Percentiles rank a stretch among this genome's conserved stretches.
These are phyloP conservation scores for Beauveria scarabaeidicola DNA, from an alignment of 2,329 filamentous ascomycete genomes.

Conservation along the genomic window DNA sequence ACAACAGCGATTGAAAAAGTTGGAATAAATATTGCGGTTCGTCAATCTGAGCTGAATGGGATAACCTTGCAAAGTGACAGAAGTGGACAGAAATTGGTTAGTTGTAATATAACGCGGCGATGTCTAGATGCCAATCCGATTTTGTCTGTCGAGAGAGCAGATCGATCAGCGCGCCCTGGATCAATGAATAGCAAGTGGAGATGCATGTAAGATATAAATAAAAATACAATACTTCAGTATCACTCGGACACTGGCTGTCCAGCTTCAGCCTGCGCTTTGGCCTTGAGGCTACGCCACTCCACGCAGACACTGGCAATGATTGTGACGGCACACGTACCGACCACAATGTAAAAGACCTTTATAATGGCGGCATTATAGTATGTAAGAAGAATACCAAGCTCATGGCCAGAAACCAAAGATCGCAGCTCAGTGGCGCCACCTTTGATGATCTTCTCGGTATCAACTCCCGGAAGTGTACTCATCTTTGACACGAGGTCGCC, in stretches of 20 bases:
- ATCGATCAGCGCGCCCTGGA: too few relatives aligned
- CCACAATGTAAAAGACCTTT: constrained; percentile 27
- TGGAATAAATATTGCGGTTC: not conserved
- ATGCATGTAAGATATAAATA: too few relatives aligned
- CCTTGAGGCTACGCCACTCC: constrained; percentile 45
- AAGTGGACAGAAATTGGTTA: not conserved
- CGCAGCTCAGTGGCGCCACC: constrained; percentile 25
- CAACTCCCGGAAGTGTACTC: constrained; percentile 21
- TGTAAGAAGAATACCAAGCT: constrained; percentile 19
- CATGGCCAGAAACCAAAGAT: constrained; percentile 15
- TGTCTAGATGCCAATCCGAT: too few relatives aligned
- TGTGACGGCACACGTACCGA: constrained; percentile 30
- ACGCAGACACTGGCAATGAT: constrained; percentile 29
- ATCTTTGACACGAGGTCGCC: constrained; percentile 33
- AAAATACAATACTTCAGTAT: not conserved
- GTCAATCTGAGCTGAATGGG: not conserved
- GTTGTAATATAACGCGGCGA: not conserved
- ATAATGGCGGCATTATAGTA: constrained; percentile 31
- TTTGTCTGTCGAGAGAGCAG: too few relatives aligned
- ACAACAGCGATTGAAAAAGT: not conserved
- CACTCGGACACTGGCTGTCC: not conserved
- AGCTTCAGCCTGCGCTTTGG: not conserved
- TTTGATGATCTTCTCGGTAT: constrained; percentile 19
- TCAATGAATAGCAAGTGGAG: not conserved
- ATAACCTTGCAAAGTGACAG: not conserved